These are phyloP conservation scores for Rhizodiscina lignyota DNA, from an alignment of 495 filamentous ascomycete genomes.

Conservation along the genomic window DNA sequence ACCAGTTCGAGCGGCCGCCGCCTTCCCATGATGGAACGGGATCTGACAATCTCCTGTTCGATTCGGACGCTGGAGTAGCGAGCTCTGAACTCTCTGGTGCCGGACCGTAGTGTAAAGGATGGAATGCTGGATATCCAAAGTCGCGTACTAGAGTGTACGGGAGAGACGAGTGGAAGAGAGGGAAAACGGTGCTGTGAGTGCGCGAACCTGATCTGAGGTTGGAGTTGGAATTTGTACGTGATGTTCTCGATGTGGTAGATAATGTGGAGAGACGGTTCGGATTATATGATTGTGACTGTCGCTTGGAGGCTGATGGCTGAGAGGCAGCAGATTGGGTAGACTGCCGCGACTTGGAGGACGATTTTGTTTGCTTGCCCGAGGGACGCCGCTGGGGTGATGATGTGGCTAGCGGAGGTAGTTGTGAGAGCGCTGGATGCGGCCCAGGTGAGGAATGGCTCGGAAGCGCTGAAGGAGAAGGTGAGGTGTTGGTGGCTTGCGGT, in stretches of 20 bases:
- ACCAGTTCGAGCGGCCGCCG: conserved; percentile 32
- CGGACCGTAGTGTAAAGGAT: conserved; percentile 89
- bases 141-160: conserved; percentile 81
- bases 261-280: conserved; percentile 35
- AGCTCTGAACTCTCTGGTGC: conserved; percentile 61
- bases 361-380: no score
- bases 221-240: no score
- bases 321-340: no score
- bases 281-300: no score
- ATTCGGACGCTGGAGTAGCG: conserved; percentile 74
- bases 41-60: conserved; percentile 60
- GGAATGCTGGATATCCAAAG: conserved; percentile 73
- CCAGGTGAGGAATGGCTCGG: no score
- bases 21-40: conserved; percentile 49
- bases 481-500: no score
- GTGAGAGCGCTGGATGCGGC: no score
- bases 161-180: conserved; percentile 76
- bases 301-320: no score
- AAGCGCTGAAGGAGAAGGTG: no score
- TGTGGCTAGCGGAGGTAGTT: no score
- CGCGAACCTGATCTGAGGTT: conserved; percentile 46
- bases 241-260: conserved; percentile 21
- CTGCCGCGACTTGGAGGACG: no score
- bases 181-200: conserved; percentile 60
- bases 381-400: no score